A percentile compares a stretch with the other conserved stretches of the same genome.
Evolutionary conservation across 2,329 filamentous ascomycete genomes (phyloP).

Genomic region (Hymenoscyphus fructigenus): DNA sequence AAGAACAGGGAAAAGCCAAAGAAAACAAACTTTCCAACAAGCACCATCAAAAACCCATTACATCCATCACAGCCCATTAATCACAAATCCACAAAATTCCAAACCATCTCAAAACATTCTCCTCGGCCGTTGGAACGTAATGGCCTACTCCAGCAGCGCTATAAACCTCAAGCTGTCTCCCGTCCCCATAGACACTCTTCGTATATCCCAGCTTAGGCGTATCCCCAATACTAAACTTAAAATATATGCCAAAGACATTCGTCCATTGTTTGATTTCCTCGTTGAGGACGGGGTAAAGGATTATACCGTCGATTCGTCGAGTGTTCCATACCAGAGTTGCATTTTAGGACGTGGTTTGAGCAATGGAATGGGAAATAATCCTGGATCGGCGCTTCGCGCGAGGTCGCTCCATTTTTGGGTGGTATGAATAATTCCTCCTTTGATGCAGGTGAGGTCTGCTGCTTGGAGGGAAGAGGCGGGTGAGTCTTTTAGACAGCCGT

Average conservation of each 20-base stretch:
- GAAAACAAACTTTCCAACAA: neutral
- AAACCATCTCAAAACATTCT: neutral
- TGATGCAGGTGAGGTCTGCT: neutral
- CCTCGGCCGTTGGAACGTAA: neutral
- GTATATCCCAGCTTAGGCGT: neutral
- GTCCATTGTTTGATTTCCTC: neutral
- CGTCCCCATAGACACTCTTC: neutral
- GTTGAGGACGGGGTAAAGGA: neutral
- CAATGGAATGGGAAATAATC: slow-evolving; percentile 38
- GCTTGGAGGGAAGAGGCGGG: neutral
- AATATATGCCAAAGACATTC: neutral
- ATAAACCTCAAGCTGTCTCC: neutral
- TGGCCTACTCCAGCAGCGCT: neutral
- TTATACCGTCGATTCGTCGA: neutral
- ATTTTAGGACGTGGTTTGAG: slow-evolving; percentile 42
- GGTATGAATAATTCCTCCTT: slow-evolving; percentile 16
- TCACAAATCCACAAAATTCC: neutral
- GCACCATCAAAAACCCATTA: neutral
- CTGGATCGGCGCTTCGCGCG: slow-evolving; percentile 40
- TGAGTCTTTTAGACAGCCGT: neutral
- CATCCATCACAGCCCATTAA: too few relatives aligned
- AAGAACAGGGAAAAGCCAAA: neutral
- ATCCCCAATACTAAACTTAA: neutral
- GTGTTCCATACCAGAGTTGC: slow-evolving; percentile 19
- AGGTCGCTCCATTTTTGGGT: slow-evolving; percentile 43